Percentiles rank a stretch among this genome's conserved stretches.
These are phyloP conservation scores for Streptanthus diversifolius DNA, from an alignment of 345 rosid species.

Conservation along the genomic window DNA sequence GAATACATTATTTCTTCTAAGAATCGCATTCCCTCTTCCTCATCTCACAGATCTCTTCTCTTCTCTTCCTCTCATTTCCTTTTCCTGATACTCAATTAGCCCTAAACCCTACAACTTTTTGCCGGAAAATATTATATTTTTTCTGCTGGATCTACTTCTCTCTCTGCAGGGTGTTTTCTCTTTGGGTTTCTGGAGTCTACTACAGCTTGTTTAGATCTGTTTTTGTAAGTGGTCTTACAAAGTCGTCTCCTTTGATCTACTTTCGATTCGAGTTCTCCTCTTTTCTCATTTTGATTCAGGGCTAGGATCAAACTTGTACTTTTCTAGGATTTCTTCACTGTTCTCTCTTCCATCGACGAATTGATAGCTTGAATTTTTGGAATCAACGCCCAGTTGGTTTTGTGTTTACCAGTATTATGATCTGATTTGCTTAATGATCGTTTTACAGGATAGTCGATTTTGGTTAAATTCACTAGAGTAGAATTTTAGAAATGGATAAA, in stretches of 20 bases:
- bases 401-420: background rate
- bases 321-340: background rate
- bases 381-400: background rate
- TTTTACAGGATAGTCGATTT: background rate
- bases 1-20: slow-evolving; percentile 26
- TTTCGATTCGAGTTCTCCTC: background rate
- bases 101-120: background rate
- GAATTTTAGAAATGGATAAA: slow-evolving; percentile 51
- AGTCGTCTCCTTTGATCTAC: slow-evolving; percentile 21
- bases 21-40: slow-evolving; percentile 24
- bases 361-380: background rate
- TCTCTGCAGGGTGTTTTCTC: background rate
- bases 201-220: slow-evolving; percentile 10
- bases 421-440: background rate
- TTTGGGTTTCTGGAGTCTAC: background rate
- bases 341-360: background rate
- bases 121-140: background rate
- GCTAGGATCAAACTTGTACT: background rate
- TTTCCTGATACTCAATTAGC: background rate
- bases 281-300: background rate
- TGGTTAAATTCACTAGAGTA: background rate
- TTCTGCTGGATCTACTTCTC: background rate
- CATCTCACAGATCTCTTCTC: slow-evolving; percentile 18
- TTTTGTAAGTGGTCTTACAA: slow-evolving; percentile 18
- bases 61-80: slow-evolving; percentile 13